Evolutionary conservation across 441 rosid species (phyloP), one percentile per base, ranked within the genome.

Genomic region (Biscutella laevigata): DNA sequence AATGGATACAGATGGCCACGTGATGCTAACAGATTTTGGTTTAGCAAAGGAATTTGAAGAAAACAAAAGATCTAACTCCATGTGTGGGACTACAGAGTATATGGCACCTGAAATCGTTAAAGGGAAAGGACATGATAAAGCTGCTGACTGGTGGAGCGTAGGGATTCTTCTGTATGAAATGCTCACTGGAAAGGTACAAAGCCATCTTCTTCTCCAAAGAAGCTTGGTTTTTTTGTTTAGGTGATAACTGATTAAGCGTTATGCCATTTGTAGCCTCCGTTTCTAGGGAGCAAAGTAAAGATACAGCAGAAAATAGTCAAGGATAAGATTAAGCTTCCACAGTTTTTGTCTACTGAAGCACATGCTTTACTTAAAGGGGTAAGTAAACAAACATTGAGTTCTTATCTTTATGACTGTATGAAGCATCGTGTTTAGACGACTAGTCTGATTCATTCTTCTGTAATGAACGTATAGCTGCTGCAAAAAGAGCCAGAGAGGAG

Each of bases 111-210:
- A 92, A 77, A 82, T 92, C 51, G 57, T 92, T 56, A 71, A 62
- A 5, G 98, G 98, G 7, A 88, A 74, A 59, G 96, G 96, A 16
- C 95, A 88, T 71, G 78, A 92, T 58, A 88, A 92, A 68, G 84
- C 95, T 53, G 91, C 96, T 4, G 98, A 91, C 43, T 91, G 98
- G 96, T 91, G 98, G 98, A 92, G 98, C 46, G 88, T 83, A 19
- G 98, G 98, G 44, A 69, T 86, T 67, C 71, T 92, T 37, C 59
- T 88, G 25, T 84, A 72, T 77, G 98, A 88, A 76, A 92, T 92
- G 96, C 94, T 88, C 25, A 92, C 89, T 3, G 96, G 88, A 41
- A 71, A 85, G 94, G 96, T 88, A 50, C 53, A 69, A n/a, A 19
- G 39, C 4, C 24, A 4, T 27, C 4, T 27, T 3, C 28, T 0